Base-by-base conservation (phyloP, 371 early-diverging fungal genomes). In the Mucor indicus region DNA sequence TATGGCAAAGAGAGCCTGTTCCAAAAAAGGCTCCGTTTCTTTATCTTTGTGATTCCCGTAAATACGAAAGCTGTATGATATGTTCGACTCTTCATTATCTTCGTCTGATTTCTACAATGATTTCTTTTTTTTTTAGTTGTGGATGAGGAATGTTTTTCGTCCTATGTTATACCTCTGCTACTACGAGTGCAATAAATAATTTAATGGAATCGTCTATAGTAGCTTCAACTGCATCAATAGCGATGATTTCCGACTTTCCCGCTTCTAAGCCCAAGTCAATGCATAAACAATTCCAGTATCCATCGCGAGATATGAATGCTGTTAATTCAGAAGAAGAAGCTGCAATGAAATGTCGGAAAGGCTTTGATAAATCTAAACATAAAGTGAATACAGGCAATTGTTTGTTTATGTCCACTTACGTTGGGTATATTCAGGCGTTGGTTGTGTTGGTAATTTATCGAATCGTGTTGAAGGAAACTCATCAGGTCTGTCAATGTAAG, bases 391-490 rank as follows among this genome's bases (percentile, higher is more conserved):
- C 10, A 54, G 24, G 13, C 23, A 21, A n/a, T n/a, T 16, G 21
- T 27, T 38, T 21, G 15, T 23, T 40, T 27, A 19, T 6, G 17
- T 8, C 41, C 12, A 30, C 32, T 19, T 57, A 55, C 63, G 42
- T 46, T 57, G 57, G 17, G 44, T 54, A 41, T 50, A 43, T 39
- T 58, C 56, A 21, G 60, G 45, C 22, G 44, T 13, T 25, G 62
- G 43, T 5, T 35, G 24, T 13, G 36, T 50, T 0, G 72, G 64
- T 25, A 67, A 16, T 29, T 40, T 53, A n/a, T 68, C 62, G 27
- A 59, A 55, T 1, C 70, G 70, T 30, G 63, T 55, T 5, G 77
- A 76, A 24, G 77, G 77, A 39, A 76, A 76, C 15, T 72, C 73
- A 4, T 62, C 57, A 8, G 61, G 59, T 32, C 60, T 56, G 23